These are phyloP conservation scores for Pestalotiopsis sp. DNA, from an alignment of 2,329 filamentous ascomycete genomes.

Conservation along the genomic window DNA sequence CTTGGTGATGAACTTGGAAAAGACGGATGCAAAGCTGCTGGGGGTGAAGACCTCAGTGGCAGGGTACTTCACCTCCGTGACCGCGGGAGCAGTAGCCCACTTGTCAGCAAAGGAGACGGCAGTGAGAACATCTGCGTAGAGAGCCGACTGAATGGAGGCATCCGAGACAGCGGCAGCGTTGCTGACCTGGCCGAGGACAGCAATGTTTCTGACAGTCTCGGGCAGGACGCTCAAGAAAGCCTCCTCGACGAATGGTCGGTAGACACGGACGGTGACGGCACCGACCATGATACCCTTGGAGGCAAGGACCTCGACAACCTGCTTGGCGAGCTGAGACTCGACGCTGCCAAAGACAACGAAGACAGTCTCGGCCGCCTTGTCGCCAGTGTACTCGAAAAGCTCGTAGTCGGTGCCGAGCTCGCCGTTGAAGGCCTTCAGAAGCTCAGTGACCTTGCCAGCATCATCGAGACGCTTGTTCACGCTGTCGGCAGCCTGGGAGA, in stretches of 20 bases:
- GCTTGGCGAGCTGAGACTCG: constrained; percentile 82
- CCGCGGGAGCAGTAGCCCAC: constrained; percentile 63
- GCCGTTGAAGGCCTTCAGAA: constrained; percentile 78
- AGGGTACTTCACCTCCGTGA: constrained; percentile 89
- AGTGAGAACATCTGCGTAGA: constrained; percentile 91
- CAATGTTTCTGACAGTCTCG: constrained; percentile 72
- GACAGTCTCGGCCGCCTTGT: constrained; percentile 77
- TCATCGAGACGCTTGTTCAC: constrained; percentile 71
- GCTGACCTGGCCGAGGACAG: constrained; percentile 86
- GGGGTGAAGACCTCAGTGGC: constrained; percentile 63
- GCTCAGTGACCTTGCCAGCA: constrained; percentile 70
- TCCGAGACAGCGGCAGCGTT: constrained; percentile 76
- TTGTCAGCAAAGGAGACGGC: constrained; percentile 78
- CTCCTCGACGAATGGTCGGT: constrained; percentile 94
- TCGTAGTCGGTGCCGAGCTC: constrained; percentile 93
- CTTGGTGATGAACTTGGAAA: constrained; percentile 55
- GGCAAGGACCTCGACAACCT: constrained; percentile 75
- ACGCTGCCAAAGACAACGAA: constrained; percentile 91
- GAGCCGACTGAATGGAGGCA: constrained; percentile 74
- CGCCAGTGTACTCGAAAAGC: constrained; percentile 92
- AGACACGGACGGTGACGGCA: constrained; percentile 88
- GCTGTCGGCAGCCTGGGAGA: constrained; percentile 62
- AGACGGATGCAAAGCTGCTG: constrained; percentile 51
- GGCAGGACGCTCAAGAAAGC: constrained; percentile 86
- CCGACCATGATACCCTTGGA: constrained; percentile 78